Percentiles rank a stretch among this genome's conserved stretches.
Conservation (phyloP, 2,329 filamentous ascomycete species). For the Penicillium sp. region DNA sequence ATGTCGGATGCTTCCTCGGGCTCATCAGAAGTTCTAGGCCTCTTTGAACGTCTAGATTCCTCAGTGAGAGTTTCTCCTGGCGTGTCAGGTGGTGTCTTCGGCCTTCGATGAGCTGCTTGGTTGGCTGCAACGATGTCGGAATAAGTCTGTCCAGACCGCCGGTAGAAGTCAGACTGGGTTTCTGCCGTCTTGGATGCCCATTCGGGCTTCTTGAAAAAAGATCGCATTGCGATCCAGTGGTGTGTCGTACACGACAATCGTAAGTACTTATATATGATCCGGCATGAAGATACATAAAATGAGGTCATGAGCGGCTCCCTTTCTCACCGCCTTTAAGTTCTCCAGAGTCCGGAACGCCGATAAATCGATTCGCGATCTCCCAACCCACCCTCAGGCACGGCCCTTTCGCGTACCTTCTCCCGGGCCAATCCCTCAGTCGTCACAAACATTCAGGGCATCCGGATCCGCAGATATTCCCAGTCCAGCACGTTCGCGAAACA, state of each 20-base stretch:
- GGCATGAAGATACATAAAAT: background rate
- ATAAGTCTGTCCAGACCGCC: constrained; percentile 53
- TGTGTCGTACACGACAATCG: background rate
- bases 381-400: too few relatives aligned
- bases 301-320: too few relatives aligned
- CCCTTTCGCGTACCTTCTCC: too few relatives aligned
- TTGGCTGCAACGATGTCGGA: constrained; percentile 50
- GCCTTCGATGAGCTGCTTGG: constrained; percentile 39
- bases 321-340: too few relatives aligned
- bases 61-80: constrained; percentile 5
- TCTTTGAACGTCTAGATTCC: constrained; percentile 23
- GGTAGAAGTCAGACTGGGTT: constrained; percentile 52
- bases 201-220: constrained; percentile 60
- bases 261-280: background rate
- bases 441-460: too few relatives aligned
- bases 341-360: too few relatives aligned
- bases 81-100: constrained; percentile 13
- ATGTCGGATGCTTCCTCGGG: constrained; percentile 6
- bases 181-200: constrained; percentile 50
- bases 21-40: constrained; percentile 30
- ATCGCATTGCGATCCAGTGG: constrained; percentile 37
- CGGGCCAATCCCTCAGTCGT: too few relatives aligned
- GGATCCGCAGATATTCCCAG: background rate
- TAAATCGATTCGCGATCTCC: too few relatives aligned
- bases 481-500: constrained; percentile 1